These are phyloP conservation scores for Aspergillus udagawae DNA, from an alignment of 2,329 filamentous ascomycete species.

Conservation along the genomic window DNA sequence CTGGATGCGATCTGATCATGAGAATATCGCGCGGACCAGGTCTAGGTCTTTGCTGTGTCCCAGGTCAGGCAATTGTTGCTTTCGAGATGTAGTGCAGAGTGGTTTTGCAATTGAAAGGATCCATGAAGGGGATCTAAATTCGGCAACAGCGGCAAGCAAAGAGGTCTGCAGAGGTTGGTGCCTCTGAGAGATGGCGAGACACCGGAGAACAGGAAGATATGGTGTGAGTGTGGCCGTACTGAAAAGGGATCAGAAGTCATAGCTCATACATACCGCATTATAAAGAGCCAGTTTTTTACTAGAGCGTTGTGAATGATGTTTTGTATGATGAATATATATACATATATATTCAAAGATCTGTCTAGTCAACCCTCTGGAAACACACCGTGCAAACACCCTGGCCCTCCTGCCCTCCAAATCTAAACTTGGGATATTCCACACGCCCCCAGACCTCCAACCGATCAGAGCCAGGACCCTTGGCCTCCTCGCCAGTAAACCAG, in stretches of 20 bases:
- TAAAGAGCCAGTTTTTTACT: neutral
- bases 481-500: slow-evolving; percentile 64
- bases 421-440: slow-evolving; percentile 80
- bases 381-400: slow-evolving; percentile 86
- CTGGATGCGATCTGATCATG: slow-evolving; percentile 57
- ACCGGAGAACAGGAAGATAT: slow-evolving; percentile 51
- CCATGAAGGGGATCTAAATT: slow-evolving; percentile 52
- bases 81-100: slow-evolving; percentile 46
- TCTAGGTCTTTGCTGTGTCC: slow-evolving; percentile 56
- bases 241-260: slow-evolving; percentile 13
- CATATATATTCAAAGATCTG: neutral
- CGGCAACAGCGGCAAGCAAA: slow-evolving; percentile 31
- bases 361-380: slow-evolving; percentile 54
- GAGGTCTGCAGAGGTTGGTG: slow-evolving; percentile 43
- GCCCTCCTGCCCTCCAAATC: slow-evolving; percentile 82
- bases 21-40: slow-evolving; percentile 51
- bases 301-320: slow-evolving; percentile 1
- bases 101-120: slow-evolving; percentile 51
- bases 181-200: slow-evolving; percentile 46
- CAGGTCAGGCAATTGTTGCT: slow-evolving; percentile 53
- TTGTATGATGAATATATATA: neutral
- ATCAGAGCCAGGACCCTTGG: slow-evolving; percentile 11
- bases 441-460: slow-evolving; percentile 60
- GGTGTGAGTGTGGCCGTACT: slow-evolving; percentile 53
- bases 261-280: no score